phyloP scores from a whole-genome alignment of 768 basidiomycete species.

The Lactifluus subvellereus region DNA sequence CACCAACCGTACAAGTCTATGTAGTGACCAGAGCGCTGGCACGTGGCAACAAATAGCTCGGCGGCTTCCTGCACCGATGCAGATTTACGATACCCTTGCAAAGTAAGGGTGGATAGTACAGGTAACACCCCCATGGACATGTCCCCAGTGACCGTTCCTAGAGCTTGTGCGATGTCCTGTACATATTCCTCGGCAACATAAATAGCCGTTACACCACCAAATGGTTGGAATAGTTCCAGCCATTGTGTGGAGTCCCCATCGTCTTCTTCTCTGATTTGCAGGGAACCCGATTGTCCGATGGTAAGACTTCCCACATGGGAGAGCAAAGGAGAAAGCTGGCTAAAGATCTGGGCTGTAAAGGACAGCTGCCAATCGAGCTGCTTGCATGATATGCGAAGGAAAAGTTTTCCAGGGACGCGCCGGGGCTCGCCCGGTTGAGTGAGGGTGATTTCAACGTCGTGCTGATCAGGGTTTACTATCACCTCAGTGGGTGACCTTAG shows the following conservation, averaged over 20 bases:
- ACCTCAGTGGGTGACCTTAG: not conserved
- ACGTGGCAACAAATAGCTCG: not conserved
- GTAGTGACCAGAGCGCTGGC: not conserved
- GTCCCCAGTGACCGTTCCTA: not conserved
- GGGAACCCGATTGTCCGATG: not conserved
- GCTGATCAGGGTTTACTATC: not conserved
- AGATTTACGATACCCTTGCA: not conserved
- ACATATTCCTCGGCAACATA: not conserved
- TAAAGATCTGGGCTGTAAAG: not conserved
- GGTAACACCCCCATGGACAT: not conserved
- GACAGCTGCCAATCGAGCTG: conserved; percentile 4
- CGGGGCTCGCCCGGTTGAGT: not conserved
- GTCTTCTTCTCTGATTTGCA: not conserved
- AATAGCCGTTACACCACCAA: not conserved
- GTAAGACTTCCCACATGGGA: not conserved
- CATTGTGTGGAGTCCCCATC: not conserved
- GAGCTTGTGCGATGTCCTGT: not conserved
- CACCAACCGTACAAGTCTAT: not conserved
- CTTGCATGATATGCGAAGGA: not conserved
- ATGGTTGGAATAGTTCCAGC: conserved; percentile 1
- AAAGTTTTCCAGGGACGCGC: not conserved
- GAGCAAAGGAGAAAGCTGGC: not conserved
- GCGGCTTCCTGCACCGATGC: not conserved
- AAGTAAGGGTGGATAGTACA: not conserved
- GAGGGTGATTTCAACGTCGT: not conserved